Conservation (phyloP, 2,329 filamentous ascomycete species). For the Arthrocladium fulminans region DNA sequence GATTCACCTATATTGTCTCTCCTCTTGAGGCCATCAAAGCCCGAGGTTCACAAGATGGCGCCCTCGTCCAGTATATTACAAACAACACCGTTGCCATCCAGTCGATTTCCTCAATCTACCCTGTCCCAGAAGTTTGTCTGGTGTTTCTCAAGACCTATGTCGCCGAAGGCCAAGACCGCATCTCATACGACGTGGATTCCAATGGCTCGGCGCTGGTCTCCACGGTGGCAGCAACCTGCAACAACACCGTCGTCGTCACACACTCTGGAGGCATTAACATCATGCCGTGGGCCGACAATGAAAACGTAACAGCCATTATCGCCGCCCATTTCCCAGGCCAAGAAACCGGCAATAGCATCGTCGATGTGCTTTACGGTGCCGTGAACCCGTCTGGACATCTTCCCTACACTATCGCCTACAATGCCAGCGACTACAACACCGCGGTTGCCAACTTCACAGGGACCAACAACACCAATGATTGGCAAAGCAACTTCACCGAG, state of each 20-base stretch:
- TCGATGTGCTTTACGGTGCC: constrained; percentile 67
- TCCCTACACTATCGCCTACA: constrained; percentile 69
- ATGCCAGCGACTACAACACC: constrained; percentile 58
- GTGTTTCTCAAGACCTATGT: constrained; percentile 53
- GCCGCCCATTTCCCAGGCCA: constrained; percentile 77
- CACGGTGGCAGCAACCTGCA: constrained; percentile 37
- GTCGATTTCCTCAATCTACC: constrained; percentile 12
- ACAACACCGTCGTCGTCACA: constrained; percentile 44
- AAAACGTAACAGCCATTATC: constrained; percentile 72
- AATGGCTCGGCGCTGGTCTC: constrained; percentile 36
- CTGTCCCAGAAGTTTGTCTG: constrained; percentile 42
- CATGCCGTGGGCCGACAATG: constrained; percentile 24
- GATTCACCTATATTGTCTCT: constrained; percentile 25
- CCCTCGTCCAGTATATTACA: constrained; percentile 28
- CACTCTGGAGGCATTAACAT: constrained; percentile 37
- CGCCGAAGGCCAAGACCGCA: constrained; percentile 36
- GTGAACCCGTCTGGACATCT: constrained; percentile 67
- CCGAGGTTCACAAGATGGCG: constrained; percentile 19
- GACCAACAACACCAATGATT: constrained; percentile 36
- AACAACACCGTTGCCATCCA: constrained; percentile 35
- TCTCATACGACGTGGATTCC: constrained; percentile 33
- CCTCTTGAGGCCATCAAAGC: constrained; percentile 25
- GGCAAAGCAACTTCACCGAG: constrained; percentile 66
- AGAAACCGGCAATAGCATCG: constrained; percentile 70
- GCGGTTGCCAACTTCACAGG: constrained; percentile 42